Conservation (phyloP, 176 grass and related monocot genomes). For the Coix lacrymajobi region DNA sequence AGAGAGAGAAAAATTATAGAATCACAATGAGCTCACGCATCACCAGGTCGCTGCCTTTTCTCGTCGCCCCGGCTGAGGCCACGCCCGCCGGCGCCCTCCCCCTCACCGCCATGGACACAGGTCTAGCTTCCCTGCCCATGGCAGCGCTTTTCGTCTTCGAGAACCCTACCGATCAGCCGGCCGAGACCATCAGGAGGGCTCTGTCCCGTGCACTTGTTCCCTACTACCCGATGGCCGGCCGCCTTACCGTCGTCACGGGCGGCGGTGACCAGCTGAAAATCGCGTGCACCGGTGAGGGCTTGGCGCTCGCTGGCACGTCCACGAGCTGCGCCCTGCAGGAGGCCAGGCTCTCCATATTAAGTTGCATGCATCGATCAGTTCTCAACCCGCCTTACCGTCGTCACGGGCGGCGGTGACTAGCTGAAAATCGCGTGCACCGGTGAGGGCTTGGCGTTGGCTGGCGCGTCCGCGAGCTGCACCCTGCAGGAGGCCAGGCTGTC, state of each 20-base stretch:
- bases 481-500: no score
- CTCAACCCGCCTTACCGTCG: no score
- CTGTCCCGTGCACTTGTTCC: background rate
- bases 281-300: background rate
- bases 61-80: background rate
- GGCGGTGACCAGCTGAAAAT: background rate
- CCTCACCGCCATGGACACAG: background rate
- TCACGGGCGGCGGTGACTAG: no score
- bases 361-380: no score
- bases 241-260: background rate
- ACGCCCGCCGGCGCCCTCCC: background rate
- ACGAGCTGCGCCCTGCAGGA: background rate
- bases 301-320: background rate
- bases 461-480: no score
- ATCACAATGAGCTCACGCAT: background rate
- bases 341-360: background rate
- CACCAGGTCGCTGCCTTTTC: background rate
- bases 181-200: background rate
- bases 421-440: no score
- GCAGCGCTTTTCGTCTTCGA: background rate
- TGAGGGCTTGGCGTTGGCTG: no score
- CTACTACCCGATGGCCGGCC: conserved; percentile 1
- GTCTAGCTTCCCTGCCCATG: background rate
- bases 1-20: background rate
- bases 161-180: background rate